Evolutionary conservation across 2,329 filamentous ascomycete genomes (phyloP).

Genomic region (Pyrenophora graminea): DNA sequence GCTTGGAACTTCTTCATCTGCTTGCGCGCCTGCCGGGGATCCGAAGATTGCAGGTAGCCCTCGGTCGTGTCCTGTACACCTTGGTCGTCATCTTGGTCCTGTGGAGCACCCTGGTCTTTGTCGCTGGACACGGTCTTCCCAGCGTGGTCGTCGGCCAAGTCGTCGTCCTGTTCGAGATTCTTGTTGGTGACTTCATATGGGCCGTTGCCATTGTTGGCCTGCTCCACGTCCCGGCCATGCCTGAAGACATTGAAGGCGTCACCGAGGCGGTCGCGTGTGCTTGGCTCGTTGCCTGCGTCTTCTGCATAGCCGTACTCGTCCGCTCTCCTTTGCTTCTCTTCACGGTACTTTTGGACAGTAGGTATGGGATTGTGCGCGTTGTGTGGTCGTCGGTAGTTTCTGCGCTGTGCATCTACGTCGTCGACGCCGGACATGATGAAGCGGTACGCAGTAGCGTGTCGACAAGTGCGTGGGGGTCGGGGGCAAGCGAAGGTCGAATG

Average conservation of each 20-base stretch:
- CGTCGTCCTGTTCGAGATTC: conserved; percentile 37
- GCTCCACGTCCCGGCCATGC: conserved; percentile 33
- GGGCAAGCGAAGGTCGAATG: neutral
- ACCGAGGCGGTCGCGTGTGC: conserved; percentile 42
- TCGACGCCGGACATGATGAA: conserved; percentile 49
- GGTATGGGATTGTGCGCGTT: conserved; percentile 52
- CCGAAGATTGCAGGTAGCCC: conserved; percentile 37
- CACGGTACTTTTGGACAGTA: conserved; percentile 52
- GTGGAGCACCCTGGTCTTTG: conserved; percentile 17
- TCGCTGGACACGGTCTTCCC: conserved; percentile 24
- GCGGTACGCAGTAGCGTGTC: neutral
- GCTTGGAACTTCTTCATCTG: conserved; percentile 54
- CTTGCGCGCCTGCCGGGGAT: conserved; percentile 55
- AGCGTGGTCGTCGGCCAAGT: conserved; percentile 40
- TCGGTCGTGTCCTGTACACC: conserved; percentile 52
- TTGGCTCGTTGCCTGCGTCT: conserved; percentile 31
- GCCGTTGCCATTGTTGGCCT: conserved; percentile 30
- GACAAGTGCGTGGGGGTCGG: conserved; percentile 5
- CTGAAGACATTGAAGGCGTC: conserved; percentile 44
- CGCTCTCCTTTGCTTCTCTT: conserved; percentile 52
- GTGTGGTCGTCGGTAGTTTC: conserved; percentile 50
- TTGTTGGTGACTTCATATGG: conserved; percentile 45
- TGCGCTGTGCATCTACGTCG: conserved; percentile 45
- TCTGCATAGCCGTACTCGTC: conserved; percentile 38
- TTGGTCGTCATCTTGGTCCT: conserved; percentile 28